A percentile compares a stretch with the other conserved stretches of the same genome.
Evolutionary conservation across 1,284 basidiomycete genomes (phyloP).

Genomic region (Leccinum subrobustum): DNA sequence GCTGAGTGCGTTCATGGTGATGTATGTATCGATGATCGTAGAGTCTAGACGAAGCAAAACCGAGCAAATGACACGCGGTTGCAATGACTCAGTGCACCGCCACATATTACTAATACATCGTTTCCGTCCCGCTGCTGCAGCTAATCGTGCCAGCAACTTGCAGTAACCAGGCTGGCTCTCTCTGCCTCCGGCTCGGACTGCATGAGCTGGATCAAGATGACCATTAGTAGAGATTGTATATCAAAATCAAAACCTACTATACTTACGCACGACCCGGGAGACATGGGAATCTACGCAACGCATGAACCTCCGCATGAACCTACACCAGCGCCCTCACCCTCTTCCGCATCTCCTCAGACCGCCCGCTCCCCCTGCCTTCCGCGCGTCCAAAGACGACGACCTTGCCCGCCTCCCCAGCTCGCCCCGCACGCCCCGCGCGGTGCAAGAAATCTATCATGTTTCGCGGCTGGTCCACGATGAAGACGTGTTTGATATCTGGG

Average conservation of each 20-base stretch:
- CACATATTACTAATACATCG: too few relatives aligned
- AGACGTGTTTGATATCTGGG: slow-evolving; percentile 72
- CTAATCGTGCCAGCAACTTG: too few relatives aligned
- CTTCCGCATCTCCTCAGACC: slow-evolving; percentile 48
- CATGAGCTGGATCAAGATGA: neutral
- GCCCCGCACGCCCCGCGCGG: slow-evolving; percentile 60
- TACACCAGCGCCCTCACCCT: slow-evolving; percentile 42
- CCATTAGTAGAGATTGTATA: neutral
- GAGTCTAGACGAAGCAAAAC: too few relatives aligned
- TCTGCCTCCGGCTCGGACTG: too few relatives aligned
- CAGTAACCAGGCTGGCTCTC: too few relatives aligned
- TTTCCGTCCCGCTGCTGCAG: too few relatives aligned
- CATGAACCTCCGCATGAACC: neutral
- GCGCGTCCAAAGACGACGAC: slow-evolving; percentile 72
- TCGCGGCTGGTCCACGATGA: slow-evolving; percentile 81
- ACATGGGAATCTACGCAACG: neutral
- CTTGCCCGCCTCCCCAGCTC: slow-evolving; percentile 42
- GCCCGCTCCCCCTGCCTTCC: slow-evolving; percentile 51
- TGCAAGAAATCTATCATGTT: slow-evolving; percentile 91
- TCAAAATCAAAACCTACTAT: neutral
- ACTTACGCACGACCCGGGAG: neutral
- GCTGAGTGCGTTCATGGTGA: too few relatives aligned
- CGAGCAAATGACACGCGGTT: too few relatives aligned
- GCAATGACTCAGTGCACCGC: too few relatives aligned
- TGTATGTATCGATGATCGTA: too few relatives aligned